Conservation (phyloP, 1,139 yeast species). For the Blastobotrys malaysiensis region DNA sequence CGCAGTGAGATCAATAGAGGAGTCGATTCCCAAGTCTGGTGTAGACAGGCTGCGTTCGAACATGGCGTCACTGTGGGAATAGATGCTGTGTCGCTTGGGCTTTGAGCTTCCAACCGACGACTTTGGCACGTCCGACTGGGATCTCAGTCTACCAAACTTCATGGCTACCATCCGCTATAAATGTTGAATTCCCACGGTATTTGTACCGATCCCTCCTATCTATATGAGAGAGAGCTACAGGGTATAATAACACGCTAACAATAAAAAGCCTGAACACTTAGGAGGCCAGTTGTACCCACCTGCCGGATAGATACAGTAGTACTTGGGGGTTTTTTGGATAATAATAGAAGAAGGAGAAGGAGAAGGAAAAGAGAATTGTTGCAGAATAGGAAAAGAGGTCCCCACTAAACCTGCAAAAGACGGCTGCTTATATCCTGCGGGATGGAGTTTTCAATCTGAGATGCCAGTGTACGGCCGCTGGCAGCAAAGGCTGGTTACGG, state of each 20-base stretch:
- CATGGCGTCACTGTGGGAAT: background rate
- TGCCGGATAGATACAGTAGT: no score
- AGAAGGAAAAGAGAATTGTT: background rate
- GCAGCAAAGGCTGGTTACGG: no score
- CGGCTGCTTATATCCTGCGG: background rate
- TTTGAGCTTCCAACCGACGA: background rate
- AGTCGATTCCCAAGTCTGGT: constrained; percentile 12
- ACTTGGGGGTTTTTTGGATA: no score
- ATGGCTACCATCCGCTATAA: background rate
- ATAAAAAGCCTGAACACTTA: background rate
- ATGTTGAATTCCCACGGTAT: no score
- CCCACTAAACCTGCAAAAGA: background rate
- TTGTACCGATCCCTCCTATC: background rate
- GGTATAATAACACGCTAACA: background rate
- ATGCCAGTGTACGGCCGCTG: background rate
- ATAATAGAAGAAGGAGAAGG: background rate
- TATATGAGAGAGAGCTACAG: no score
- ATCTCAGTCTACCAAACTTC: background rate
- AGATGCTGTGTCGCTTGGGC: no score
- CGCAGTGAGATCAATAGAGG: constrained; percentile 3
- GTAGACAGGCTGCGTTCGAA: constrained; percentile 14
- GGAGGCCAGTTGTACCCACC: no score
- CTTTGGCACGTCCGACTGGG: background rate
- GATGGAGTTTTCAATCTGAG: background rate
- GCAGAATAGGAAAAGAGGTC: background rate